Conservation (phyloP, 805 yeast genomes). For the Myxozyma neglecta region DNA sequence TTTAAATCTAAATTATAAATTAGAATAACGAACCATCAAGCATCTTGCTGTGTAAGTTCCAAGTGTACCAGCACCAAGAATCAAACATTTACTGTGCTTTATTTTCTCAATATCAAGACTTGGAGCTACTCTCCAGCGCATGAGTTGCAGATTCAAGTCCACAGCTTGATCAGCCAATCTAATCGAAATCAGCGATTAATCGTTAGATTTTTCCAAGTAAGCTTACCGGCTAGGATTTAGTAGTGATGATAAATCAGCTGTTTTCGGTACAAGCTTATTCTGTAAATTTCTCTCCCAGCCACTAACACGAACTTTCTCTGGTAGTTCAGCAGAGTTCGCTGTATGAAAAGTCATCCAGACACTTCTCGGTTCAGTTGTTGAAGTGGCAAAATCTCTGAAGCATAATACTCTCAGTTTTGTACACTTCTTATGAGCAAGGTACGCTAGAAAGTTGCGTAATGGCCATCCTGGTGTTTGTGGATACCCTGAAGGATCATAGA, state of each 20-base stretch:
- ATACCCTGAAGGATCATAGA: conserved; percentile 45
- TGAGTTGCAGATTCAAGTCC: conserved; percentile 82
- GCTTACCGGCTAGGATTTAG: conserved; percentile 63
- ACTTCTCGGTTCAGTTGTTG: conserved; percentile 28
- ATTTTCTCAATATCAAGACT: conserved; percentile 67
- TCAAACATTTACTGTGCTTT: conserved; percentile 59
- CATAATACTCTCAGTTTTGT: conserved; percentile 44
- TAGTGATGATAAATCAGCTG: conserved; percentile 77
- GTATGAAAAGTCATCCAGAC: conserved; percentile 36
- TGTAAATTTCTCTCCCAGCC: conserved; percentile 90
- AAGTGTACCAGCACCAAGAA: conserved; percentile 95
- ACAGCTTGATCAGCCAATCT: conserved; percentile 86
- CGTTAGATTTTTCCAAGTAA: not conserved
- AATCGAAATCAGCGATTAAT: not conserved
- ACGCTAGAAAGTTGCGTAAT: conserved; percentile 58
- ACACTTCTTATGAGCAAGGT: conserved; percentile 44
- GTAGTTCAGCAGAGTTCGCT: conserved; percentile 3
- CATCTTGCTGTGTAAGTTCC: conserved; percentile 90
- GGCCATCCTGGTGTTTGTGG: conserved; percentile 51
- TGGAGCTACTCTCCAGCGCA: conserved; percentile 97
- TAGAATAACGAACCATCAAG: conserved; percentile 45
- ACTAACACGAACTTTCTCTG: conserved; percentile 47
- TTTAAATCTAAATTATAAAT: not conserved
- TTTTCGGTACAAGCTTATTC: conserved; percentile 69
- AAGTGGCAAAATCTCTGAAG: conserved; percentile 39